phyloP scores from a whole-genome alignment of 1,284 basidiomycete genomes.

The Ustilago esculenta region DNA sequence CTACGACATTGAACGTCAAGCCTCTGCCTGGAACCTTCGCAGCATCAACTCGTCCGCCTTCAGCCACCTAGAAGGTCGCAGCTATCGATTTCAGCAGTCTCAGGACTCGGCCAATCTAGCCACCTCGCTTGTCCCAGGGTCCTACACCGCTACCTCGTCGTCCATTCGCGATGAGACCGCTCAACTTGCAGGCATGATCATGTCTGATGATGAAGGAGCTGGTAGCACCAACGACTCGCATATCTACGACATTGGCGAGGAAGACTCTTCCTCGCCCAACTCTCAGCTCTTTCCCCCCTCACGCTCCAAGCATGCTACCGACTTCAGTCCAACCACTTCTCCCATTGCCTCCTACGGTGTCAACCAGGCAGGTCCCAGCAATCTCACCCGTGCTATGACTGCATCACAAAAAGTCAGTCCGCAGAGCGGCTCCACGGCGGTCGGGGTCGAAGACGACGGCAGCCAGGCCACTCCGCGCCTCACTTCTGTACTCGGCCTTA shows the following conservation, averaged over 20 bases:
- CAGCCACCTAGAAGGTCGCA: constrained; percentile 61
- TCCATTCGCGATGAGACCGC: constrained; percentile 63
- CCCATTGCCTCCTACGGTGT: constrained; percentile 32
- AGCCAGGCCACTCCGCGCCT: constrained; percentile 37
- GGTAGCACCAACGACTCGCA: constrained; percentile 30
- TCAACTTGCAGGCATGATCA: constrained; percentile 59
- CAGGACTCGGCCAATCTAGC: constrained; percentile 26
- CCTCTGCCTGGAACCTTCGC: constrained; percentile 20
- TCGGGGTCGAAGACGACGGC: constrained; percentile 26
- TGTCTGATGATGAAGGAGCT: constrained; percentile 50
- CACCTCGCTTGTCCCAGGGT: constrained; percentile 38
- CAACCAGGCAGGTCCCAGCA: constrained; percentile 42
- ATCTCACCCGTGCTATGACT: constrained; percentile 42
- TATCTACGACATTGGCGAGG: constrained; percentile 47
- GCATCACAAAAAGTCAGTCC: constrained; percentile 24
- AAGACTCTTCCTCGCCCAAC: constrained; percentile 17
- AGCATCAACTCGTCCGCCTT: constrained; percentile 49
- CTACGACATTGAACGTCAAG: constrained; percentile 45
- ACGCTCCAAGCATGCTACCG: not conserved
- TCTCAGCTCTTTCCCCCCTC: constrained; percentile 35
- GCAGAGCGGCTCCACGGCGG: constrained; percentile 25
- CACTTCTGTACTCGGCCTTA: constrained; percentile 27
- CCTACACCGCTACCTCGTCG: constrained; percentile 60
- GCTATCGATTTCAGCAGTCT: constrained; percentile 48
- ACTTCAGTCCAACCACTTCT: constrained; percentile 33